Base-by-base conservation (phyloP, 495 filamentous ascomycete genomes). In the Talaromyces adpressus region DNA sequence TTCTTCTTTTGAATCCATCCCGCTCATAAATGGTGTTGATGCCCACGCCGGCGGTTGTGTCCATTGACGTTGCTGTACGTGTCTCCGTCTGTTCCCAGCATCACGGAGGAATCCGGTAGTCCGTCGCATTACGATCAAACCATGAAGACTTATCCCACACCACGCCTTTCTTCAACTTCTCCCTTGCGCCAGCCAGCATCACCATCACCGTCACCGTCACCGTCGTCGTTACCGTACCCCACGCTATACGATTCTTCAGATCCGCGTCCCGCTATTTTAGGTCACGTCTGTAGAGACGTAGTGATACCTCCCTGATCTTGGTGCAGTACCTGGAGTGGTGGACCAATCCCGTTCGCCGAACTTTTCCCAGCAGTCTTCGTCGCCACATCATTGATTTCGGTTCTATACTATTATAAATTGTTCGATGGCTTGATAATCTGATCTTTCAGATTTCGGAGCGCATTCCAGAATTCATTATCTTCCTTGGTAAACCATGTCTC, bases 111-210 rank as follows among this genome's bases (percentile, higher is more conserved):
- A 30, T 59, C 36, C 36, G 25, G 23, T 53, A 30, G 47, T 23
- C 45, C n/a, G 60, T 32, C 25, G 60, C 60, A 32, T 52, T 41
- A 52, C 30, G 27, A 64, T 65, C 74, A 68, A 80, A 80, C 66
- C 69, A 80, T 80, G 77, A 80, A 75, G 76, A 72, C 75, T 70
- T 73, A 69, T 69, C 68, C 70, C 61, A 70, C 70, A 62, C 66
- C 32, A 20, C 54, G 59, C 56, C 68, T 65, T 61, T 68, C 64
- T 63, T 71, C 68, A 63, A 63, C 66, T 67, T 70, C 64, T 68
- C 64, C 68, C 65, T 71, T 74, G 62, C 68, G 34, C 27, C 39
- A 16, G 32, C 32, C 53, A 39, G 51, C 30, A 6, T 22, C 22
- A 14, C 54, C 56, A 3, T 58, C 56, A 3, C 16, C 7, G 29